Percentiles rank a stretch among this genome's conserved stretches.
These are phyloP conservation scores for Kurtzmaniella quercitrusa DNA, from an alignment of 1,139 yeast species.

Conservation along the genomic window DNA sequence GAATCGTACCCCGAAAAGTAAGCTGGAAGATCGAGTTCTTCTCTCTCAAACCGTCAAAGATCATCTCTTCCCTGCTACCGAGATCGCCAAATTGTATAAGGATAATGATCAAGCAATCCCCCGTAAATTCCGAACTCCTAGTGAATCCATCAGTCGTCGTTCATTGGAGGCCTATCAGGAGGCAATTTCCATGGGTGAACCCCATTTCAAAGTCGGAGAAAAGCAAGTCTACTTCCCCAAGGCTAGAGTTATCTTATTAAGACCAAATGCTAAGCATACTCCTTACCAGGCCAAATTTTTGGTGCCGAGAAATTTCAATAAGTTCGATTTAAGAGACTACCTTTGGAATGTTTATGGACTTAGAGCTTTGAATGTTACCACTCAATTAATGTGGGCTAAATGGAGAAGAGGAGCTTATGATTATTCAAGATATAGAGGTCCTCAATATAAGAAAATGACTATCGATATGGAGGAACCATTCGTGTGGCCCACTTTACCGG, in stretches of 20 bases:
- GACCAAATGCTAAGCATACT: slow-evolving; percentile 91
- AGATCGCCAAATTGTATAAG: slow-evolving; percentile 30
- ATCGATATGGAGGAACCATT: slow-evolving; percentile 91
- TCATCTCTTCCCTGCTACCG: slow-evolving; percentile 38
- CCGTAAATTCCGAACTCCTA: slow-evolving; percentile 31
- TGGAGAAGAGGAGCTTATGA: slow-evolving; percentile 59
- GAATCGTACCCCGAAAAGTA: slow-evolving; percentile 36
- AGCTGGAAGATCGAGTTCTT: slow-evolving; percentile 37
- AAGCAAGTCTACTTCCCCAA: slow-evolving; percentile 74
- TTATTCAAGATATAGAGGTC: slow-evolving; percentile 68
- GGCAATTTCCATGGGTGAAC: slow-evolving; percentile 57
- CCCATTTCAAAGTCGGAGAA: slow-evolving; percentile 81
- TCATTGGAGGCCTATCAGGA: slow-evolving; percentile 44
- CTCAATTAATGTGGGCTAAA: slow-evolving; percentile 74
- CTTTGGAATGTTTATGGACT: slow-evolving; percentile 83
- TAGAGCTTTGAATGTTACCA: slow-evolving; percentile 81
- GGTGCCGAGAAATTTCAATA: slow-evolving; percentile 88
- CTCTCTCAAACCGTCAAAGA: slow-evolving; percentile 38
- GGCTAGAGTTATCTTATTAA: slow-evolving; percentile 70
- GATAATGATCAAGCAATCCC: slow-evolving; percentile 43
- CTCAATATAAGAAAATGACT: slow-evolving; percentile 91
- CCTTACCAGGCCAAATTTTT: slow-evolving; percentile 94
- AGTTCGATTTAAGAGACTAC: slow-evolving; percentile 87
- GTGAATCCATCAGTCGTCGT: slow-evolving; percentile 36
- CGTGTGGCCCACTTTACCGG: slow-evolving; percentile 77